Evolutionary conservation across 2,329 filamentous ascomycete species (phyloP).

Genomic region (Fusarium sp.): DNA sequence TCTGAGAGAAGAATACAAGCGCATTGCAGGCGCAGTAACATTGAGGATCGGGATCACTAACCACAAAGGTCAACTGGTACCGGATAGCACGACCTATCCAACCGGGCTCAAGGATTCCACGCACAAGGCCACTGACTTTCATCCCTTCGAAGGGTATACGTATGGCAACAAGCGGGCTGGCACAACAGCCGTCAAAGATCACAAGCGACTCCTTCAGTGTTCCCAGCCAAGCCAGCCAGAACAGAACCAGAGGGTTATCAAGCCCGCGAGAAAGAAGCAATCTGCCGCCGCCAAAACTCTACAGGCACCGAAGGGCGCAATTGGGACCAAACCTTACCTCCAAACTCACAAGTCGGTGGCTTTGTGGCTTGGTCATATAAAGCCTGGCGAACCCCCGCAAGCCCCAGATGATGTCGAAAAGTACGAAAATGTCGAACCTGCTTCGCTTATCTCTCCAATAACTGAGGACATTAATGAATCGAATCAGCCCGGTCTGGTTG

Average conservation of each 20-base stretch:
- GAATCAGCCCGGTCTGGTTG: background rate
- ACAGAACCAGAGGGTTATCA: background rate
- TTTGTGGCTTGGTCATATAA: slow-evolving; percentile 18
- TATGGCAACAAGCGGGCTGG: slow-evolving; percentile 36
- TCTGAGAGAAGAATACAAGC: slow-evolving; percentile 25
- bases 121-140: slow-evolving; percentile 13
- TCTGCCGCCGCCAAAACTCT: background rate
- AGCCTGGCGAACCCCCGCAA: background rate
- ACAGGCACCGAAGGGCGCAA: background rate
- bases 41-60: slow-evolving; percentile 37
- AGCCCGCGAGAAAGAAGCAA: background rate
- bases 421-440: too few relatives aligned
- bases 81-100: slow-evolving; percentile 28
- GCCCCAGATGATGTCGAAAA: background rate
- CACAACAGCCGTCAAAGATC: background rate
- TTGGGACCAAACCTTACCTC: background rate
- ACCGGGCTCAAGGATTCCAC: background rate
- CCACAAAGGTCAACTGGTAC: slow-evolving; percentile 1
- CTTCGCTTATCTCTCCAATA: background rate
- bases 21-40: slow-evolving; percentile 35
- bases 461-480: background rate
- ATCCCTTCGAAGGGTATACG: slow-evolving; percentile 29
- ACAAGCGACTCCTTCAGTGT: background rate
- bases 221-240: background rate
- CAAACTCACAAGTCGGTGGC: slow-evolving; percentile 1